Base-by-base conservation (phyloP, 164 flowering plant species). In the Vitis labrusca region DNA sequence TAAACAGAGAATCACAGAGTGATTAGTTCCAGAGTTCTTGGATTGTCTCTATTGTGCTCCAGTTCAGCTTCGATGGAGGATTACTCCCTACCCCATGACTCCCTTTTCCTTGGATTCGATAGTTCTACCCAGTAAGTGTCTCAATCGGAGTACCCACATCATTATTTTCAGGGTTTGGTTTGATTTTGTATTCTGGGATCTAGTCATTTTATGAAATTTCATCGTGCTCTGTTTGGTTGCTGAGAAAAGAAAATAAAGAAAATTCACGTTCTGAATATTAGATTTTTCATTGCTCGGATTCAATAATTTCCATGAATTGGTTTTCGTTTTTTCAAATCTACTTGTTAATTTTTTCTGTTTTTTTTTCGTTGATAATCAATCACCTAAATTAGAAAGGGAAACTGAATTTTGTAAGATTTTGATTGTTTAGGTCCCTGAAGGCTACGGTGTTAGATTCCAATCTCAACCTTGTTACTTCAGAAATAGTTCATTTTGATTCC, bases 381-480 rank as follows among this genome's bases (percentile, higher is more conserved):
- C n/a, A 13, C 7, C n/a, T 50, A 9, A 32, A n/a, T 59, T 23
- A 29, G 16, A 52, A 8, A 16, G 57, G 61, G n/a, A 5, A 29
- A 2, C 63, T 62, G 17, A 58, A 49, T 54, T 52, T 17, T 0
- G 10, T 63, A 8, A 6, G 4, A 63, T 13, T 70, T 73, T 53
- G 50, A 57, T 67, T 69, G 59, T 61, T 23, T 75, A 93, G 97
- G 92, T 95, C 98, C 8, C 78, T 90, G 77, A 95, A 95, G 82
- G 98, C 97, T 13, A 93, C 99, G 10, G 91, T 95, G 5, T 75
- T 96, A 70, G 91, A 93, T 77, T 83, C 91, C 63, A 82, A 85
- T 76, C 85, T 96, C 72, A 87, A 85, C 74, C 85, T 91, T 64
- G 78, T 88, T 37, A 56, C 69, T 15, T 77, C 97, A 1, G 94